Evolutionary conservation across 306 rosid genomes (phyloP), one percentile per base, ranked within the genome.

Genomic region (Hippophae gyantsensis): DNA sequence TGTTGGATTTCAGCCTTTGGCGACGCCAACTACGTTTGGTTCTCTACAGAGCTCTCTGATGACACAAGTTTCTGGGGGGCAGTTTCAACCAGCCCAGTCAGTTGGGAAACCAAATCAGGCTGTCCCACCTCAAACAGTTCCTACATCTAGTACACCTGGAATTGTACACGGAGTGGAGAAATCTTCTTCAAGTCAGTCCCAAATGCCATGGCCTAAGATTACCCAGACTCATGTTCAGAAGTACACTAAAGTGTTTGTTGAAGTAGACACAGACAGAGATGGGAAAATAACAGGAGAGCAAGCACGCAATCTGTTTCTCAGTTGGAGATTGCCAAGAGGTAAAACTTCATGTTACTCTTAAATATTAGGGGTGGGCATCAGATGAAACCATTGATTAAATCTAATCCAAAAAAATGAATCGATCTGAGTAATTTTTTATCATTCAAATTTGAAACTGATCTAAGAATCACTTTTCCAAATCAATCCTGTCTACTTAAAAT

Each of bases 321-420:
- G 89, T 81, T 93, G 99, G 99, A 77, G 82, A 72, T 59, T 93
- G 68, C 95, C 97, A 52, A 84, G 94, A 82, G 99, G 99, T 93
- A 76, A 71, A 68, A 67, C 70, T 69, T 43, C 27, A 61, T 56
- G 57, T 56, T 23, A 41, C 46, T 55, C 8, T 59, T 53, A 9
- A 60, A 41, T 60, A 18, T 51, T 32, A 32, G 38, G 38, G 5
- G 38, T 32, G 38, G 5, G 38, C 38, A 32, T 32, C 3, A 32
- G 38, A 32, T 32, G 38, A 32, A 32, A 32, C 38, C 38, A 32
- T 32, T 32, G 38, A 32, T 32, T 32, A 2, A 32, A 32, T 32
- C 38, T 32, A 32, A 32, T 32, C 38, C 38, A 32, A 32, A 32
- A 18, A 32, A 32, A 32, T 32, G 3, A 32, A 32, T 0, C 38